Evolutionary conservation across 495 filamentous ascomycete genomes (phyloP).

Genomic region (Trichoderma orchidacearum): DNA sequence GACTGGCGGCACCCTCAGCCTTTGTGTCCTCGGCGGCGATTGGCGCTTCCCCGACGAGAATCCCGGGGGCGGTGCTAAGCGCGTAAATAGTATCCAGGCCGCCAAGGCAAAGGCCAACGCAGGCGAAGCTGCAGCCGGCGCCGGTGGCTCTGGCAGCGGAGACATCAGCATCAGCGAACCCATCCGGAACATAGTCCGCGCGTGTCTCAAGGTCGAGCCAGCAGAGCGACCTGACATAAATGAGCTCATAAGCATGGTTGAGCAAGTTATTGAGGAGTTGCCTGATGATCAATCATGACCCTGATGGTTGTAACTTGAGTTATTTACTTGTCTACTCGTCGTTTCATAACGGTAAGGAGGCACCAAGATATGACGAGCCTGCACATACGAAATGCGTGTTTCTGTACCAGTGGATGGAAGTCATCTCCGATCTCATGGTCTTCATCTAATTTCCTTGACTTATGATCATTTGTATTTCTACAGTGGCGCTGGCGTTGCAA

Average conservation of each 20-base stretch:
- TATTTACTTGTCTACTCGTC: not conserved
- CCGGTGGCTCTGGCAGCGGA: conserved; percentile 7
- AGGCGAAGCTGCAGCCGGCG: conserved; percentile 8
- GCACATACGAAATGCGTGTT: not conserved
- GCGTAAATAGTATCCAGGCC: conserved; percentile 23
- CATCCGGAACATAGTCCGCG: conserved; percentile 74
- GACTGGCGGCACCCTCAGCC: conserved; percentile 82
- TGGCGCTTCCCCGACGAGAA: conserved; percentile 88
- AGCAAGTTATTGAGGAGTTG: conserved; percentile 57
- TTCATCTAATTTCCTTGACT: not conserved
- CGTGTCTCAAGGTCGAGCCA: conserved; percentile 85
- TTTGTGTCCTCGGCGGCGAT: conserved; percentile 82
- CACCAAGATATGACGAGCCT: not conserved
- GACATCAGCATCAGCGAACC: conserved; percentile 48
- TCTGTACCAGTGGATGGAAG: not conserved
- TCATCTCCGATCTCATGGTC: not conserved
- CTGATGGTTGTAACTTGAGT: not conserved
- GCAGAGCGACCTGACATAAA: conserved; percentile 82
- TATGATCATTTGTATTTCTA: not conserved
- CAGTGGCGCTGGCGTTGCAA: not conserved
- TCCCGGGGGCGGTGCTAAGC: conserved; percentile 29
- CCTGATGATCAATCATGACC: conserved; percentile 31
- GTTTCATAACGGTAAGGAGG: too few relatives aligned
- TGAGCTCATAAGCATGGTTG: conserved; percentile 70
- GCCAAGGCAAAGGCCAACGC: conserved; percentile 33